phyloP scores from a whole-genome alignment of 495 filamentous ascomycete species.

The Podospora pseudoanserina region DNA sequence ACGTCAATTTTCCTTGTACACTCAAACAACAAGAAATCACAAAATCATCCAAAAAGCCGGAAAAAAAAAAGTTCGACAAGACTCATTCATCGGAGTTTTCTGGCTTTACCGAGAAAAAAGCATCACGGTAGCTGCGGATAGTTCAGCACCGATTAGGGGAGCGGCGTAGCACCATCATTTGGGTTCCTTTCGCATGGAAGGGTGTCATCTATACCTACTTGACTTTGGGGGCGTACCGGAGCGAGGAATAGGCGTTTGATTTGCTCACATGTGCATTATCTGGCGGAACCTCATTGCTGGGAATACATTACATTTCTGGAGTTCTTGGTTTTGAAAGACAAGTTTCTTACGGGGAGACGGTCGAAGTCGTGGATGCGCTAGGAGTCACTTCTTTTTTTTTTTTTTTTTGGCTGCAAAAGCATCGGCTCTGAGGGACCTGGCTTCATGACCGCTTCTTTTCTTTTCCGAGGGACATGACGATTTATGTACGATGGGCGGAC shows the following conservation, averaged over 20 bases:
- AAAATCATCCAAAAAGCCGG: not conserved
- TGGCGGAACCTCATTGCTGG: not conserved
- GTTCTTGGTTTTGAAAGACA: not conserved
- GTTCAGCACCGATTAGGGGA: not conserved
- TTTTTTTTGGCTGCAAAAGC: not conserved
- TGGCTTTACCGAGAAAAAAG: not conserved
- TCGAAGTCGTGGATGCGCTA: constrained; percentile 3
- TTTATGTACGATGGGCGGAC: constrained; percentile 1
- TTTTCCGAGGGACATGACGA: not conserved
- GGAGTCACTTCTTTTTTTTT: not conserved
- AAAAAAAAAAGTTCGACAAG: not conserved
- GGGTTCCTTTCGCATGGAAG: constrained; percentile 1
- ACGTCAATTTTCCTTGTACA: not conserved
- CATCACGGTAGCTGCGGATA: not conserved
- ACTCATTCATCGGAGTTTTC: not conserved
- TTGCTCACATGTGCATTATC: not conserved
- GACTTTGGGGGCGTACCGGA: not conserved
- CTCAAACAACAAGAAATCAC: not conserved
- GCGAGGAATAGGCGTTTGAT: not conserved
- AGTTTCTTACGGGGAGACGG: constrained; percentile 1
- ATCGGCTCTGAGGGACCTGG: constrained; percentile 1
- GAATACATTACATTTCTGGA: not conserved
- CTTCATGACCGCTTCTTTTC: not conserved
- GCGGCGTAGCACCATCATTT: not conserved
- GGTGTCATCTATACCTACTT: not conserved